Evolutionary conservation across 306 rosid species (phyloP), one percentile per base, ranked within the genome.

Genomic region (Quercus gilva): DNA sequence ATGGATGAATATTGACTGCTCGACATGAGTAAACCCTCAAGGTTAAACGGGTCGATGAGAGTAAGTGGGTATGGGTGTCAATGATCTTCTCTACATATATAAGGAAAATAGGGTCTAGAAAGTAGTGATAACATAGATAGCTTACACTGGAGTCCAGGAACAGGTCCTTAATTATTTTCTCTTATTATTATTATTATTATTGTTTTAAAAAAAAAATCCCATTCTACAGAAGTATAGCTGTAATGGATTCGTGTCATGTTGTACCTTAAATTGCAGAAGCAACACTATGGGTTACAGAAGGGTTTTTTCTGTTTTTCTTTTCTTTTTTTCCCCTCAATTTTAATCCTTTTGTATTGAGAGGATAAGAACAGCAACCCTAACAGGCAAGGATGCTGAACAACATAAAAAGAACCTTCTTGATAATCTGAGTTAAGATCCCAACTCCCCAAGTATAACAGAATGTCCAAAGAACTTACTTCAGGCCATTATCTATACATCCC

Each of bases 1-100:
- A 92, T 90, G 97, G 78, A 81, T 76, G 94, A 92, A 41, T 90
- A 89, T 75, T 84, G 92, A 84, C 85, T 90, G 70, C 76, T 82
- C 2, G 81, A 89, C 65, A 59, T 69, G 35, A 55, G 4, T 41
- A 86, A 65, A 61, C 63, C 92, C 51, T 79, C 92, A 17, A 83
- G 61, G 65, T 76, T 74, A 1, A 85, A 86, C 74, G 88, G 90
- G n/a, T 89, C 94, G 67, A 92, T 92, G 96, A 67, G 94, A 77
- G 97, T 91, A 82, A 84, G 91, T 84, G 14, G 17, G 53, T 10
- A 11, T 21, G 29, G 11, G 4, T 59, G 28, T 11, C 31, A 59
- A 9, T 59, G 17, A 20, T 59, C 15, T 23, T 59, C 67, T 23
- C 5, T 59, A 59, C 2, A 63, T 28, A 63, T 11, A 21, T 20